Percentiles rank a stretch among this genome's conserved stretches.
Conservation (phyloP, 2,329 filamentous ascomycete species). For the Diaporthe ilicicola region DNA sequence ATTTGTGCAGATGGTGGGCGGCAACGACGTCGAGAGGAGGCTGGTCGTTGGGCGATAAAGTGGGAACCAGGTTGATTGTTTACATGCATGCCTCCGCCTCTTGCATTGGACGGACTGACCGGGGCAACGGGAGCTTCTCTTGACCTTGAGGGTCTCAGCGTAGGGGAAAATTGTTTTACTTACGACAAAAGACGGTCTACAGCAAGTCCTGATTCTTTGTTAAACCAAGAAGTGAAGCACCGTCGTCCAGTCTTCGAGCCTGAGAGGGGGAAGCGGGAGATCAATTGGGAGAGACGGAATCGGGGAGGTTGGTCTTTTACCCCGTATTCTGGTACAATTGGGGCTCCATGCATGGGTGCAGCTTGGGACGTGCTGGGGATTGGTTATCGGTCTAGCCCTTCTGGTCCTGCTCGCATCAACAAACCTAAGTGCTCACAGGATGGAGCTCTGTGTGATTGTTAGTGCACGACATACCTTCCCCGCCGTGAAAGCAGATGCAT, state of each 20-base stretch:
- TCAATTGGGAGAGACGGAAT: conserved; percentile 24
- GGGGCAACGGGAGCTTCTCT: background rate
- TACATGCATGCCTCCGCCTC: conserved; percentile 29
- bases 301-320: conserved; percentile 33
- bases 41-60: conserved; percentile 32
- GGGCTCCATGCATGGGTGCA: conserved; percentile 25
- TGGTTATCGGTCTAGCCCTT: conserved; percentile 20
- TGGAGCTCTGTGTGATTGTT: background rate
- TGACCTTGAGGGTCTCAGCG: background rate
- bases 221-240: background rate
- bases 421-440: background rate
- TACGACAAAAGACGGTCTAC: conserved; percentile 15
- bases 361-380: conserved; percentile 19
- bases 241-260: background rate
- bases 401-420: conserved; percentile 1
- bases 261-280: conserved; percentile 21
- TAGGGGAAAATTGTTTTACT: conserved; percentile 5
- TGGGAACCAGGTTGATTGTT: conserved; percentile 31
- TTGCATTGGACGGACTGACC: conserved; percentile 6
- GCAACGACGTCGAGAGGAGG: conserved; percentile 24
- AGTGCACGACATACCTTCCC: background rate
- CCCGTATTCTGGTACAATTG: conserved; percentile 18
- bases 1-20: conserved; percentile 21
- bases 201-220: background rate
- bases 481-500: accelerated